Conservation (phyloP, 2,329 filamentous ascomycete species). For the Alternaria ethzedia region DNA sequence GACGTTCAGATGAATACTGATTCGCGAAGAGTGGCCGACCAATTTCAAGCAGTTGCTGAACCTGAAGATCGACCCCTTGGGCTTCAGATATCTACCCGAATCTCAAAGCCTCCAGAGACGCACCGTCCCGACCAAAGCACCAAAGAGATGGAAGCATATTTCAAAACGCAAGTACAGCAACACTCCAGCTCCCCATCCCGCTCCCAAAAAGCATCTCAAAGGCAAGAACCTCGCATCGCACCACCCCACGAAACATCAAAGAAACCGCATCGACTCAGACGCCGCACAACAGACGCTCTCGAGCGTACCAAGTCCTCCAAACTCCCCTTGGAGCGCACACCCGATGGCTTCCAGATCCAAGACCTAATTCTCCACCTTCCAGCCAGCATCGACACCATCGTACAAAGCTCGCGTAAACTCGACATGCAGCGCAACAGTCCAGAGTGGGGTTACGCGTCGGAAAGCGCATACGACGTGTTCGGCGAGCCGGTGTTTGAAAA, state of each 20-base stretch:
- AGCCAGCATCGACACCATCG: constrained; percentile 6
- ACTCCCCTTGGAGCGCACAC: constrained; percentile 50
- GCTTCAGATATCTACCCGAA: neutral
- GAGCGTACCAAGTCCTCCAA: constrained; percentile 45
- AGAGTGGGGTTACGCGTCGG: constrained; percentile 23
- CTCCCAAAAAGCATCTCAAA: neutral
- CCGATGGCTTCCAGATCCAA: constrained; percentile 35
- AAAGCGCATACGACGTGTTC: constrained; percentile 19
- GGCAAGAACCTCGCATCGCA: neutral
- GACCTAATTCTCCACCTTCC: constrained; percentile 15
- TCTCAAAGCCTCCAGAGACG: too few species aligned
- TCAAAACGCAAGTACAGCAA: neutral
- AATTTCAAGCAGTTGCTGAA: constrained; percentile 14
- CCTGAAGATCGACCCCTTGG: neutral
- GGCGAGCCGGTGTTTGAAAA: neutral
- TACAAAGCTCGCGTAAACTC: constrained; percentile 18
- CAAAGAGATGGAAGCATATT: constrained; percentile 7
- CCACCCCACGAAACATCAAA: neutral
- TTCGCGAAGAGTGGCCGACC: neutral
- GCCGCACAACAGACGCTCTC: constrained; percentile 10
- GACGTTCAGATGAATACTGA: neutral
- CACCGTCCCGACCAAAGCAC: neutral
- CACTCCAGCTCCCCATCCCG: neutral
- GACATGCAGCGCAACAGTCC: constrained; percentile 28
- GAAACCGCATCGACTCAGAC: constrained; percentile 3